phyloP scores from a whole-genome alignment of 106 monocot species.

The Platanthera zijinensis region DNA sequence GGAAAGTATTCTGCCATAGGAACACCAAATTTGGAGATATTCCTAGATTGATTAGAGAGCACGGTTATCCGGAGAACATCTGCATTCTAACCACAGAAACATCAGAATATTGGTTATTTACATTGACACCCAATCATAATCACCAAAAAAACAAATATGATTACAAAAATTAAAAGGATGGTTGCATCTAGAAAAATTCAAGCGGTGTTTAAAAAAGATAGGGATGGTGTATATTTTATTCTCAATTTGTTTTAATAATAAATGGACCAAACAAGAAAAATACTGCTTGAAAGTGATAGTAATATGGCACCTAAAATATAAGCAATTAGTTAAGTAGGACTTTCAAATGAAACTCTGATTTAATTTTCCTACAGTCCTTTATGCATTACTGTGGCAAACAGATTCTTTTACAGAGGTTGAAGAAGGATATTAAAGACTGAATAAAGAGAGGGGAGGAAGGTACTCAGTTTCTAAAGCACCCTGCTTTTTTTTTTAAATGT shows the following conservation, averaged over 20 bases:
- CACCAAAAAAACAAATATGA: not conserved
- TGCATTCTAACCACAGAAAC: slow-evolving; percentile 59
- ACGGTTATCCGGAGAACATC: slow-evolving; percentile 70
- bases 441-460: not conserved
- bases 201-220: not conserved
- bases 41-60: slow-evolving; percentile 57
- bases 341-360: not conserved
- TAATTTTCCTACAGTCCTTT: not conserved
- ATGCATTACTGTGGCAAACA: not conserved
- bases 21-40: slow-evolving; percentile 17
- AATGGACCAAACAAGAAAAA: not conserved
- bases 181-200: not conserved
- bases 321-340: not conserved
- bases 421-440: not conserved
- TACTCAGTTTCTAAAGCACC: not conserved
- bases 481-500: not conserved
- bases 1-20: slow-evolving; percentile 73
- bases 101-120: slow-evolving; percentile 8
- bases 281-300: not conserved
- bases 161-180: not conserved
- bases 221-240: not conserved
- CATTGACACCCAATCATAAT: not conserved
- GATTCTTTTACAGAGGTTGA: not conserved
- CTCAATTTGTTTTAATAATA: not conserved
- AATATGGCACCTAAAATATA: not conserved